These are phyloP conservation scores for Phaeotremella skinneri DNA, from an alignment of 768 basidiomycete genomes.

Conservation along the genomic window DNA sequence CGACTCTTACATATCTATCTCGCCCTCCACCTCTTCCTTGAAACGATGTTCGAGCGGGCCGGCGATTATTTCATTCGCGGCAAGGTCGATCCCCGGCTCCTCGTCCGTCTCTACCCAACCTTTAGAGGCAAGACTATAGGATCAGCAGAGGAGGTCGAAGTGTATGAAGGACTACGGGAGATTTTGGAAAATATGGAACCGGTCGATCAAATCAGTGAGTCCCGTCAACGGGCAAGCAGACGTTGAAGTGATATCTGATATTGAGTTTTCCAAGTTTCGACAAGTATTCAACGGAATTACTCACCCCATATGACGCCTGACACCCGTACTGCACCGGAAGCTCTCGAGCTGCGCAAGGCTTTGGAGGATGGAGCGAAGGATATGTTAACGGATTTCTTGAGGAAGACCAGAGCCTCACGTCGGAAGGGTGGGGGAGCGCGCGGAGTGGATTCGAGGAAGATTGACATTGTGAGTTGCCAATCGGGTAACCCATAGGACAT, in stretches of 20 bases:
- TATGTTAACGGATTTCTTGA: constrained; percentile 71
- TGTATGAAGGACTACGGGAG: constrained; percentile 73
- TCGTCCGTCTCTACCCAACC: constrained; percentile 75
- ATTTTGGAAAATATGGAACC: constrained; percentile 67
- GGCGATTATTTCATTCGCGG: constrained; percentile 73
- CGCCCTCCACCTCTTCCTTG: constrained; percentile 72
- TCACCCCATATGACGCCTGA: constrained; percentile 76
- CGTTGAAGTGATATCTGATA: constrained; percentile 56
- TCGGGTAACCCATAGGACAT: no score
- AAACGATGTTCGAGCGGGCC: constrained; percentile 81
- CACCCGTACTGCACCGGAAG: constrained; percentile 66
- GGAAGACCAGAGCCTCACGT: constrained; percentile 59
- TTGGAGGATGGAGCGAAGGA: constrained; percentile 66
- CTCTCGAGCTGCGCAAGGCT: constrained; percentile 66
- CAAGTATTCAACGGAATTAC: constrained; percentile 87
- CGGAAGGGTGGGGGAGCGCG: constrained; percentile 38
- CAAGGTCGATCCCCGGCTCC: constrained; percentile 75
- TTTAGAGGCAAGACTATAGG: constrained; percentile 64
- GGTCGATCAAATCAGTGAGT: constrained; percentile 85
- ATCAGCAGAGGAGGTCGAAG: constrained; percentile 59
- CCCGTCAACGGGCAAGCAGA: background rate
- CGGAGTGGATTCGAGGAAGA: constrained; percentile 42
- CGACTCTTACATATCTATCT: constrained; percentile 77
- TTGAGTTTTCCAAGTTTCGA: constrained; percentile 79
- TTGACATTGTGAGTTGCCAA: constrained; percentile 38